These are phyloP conservation scores for Xanthoceras sorbifolium DNA, from an alignment of 345 rosid species.

Conservation along the genomic window DNA sequence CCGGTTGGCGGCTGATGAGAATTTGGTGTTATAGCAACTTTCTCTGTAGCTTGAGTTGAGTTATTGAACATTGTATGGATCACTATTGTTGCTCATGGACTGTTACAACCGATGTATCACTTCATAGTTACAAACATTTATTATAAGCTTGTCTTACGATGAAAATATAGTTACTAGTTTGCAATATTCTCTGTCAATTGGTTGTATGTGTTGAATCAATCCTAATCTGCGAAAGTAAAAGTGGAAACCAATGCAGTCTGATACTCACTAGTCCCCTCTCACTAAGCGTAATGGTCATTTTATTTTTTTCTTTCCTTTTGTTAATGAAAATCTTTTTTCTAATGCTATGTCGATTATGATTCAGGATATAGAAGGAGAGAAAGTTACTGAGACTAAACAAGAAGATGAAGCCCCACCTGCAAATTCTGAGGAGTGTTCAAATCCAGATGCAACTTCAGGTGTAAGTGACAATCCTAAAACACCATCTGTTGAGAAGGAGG, in stretches of 20 bases:
- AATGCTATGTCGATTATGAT: constrained; percentile 12
- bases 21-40: not conserved
- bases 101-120: not conserved
- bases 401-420: constrained; percentile 24
- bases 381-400: constrained; percentile 31
- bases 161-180: not conserved
- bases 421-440: constrained; percentile 38
- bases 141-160: not conserved
- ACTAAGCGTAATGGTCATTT: not conserved
- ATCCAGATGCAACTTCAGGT: constrained; percentile 41
- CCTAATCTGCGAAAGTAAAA: no score
- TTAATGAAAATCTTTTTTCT: no score
- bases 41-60: not conserved
- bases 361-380: constrained; percentile 46
- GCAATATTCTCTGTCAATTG: not conserved
- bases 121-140: not conserved
- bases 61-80: not conserved
- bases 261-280: not conserved
- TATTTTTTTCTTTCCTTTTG: no score
- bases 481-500: constrained; percentile 37
- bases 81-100: not conserved
- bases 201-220: not conserved
- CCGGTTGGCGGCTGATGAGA: constrained; percentile 7
- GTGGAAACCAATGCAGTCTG: not conserved
- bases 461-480: constrained; percentile 36